These are phyloP conservation scores for Tagetes erecta DNA, from an alignment of 129 eudicot genomes.

Conservation along the genomic window DNA sequence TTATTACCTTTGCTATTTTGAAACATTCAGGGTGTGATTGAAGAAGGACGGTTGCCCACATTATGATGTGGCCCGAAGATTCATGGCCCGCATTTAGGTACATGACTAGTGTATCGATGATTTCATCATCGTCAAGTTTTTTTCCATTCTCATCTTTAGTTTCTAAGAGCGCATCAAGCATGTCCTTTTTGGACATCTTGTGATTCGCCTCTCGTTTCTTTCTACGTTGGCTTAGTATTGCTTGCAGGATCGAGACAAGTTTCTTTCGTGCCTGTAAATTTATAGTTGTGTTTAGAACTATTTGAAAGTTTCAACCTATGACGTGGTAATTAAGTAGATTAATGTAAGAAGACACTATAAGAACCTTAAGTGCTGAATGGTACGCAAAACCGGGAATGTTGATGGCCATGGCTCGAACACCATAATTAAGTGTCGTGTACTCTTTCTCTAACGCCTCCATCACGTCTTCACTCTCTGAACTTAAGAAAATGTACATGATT, in stretches of 20 bases:
- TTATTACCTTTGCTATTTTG: conserved; percentile 64
- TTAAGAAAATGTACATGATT: conserved; percentile 74
- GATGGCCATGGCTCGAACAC: conserved; percentile 81
- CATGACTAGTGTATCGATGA: conserved; percentile 83
- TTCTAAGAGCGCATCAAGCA: conserved; percentile 76
- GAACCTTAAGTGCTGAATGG: conserved; percentile 73
- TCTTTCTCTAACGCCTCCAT: conserved; percentile 70
- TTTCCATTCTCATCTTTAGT: conserved; percentile 69
- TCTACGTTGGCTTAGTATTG: conserved; percentile 52
- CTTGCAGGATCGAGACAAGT: conserved; percentile 68
- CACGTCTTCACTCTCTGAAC: conserved; percentile 62
- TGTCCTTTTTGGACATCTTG: conserved; percentile 52
- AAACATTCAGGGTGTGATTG: conserved; percentile 66
- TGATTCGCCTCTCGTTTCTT: conserved; percentile 28
- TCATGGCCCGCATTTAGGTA: conserved; percentile 97
- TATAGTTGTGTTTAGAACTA: background rate
- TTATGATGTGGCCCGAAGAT: conserved; percentile 86
- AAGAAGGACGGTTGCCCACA: conserved; percentile 76
- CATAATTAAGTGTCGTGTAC: conserved; percentile 70
- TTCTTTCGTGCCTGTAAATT: conserved; percentile 76
- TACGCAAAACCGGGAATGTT: conserved; percentile 87
- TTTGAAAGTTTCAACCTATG: conserved; percentile 8
- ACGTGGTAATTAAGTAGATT: too few relatives aligned
- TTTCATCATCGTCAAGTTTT: conserved; percentile 76
- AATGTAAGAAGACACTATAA: background rate